Evolutionary conservation across 129 eudicot species (phyloP).

Genomic region (Flaveria sonorensis): DNA sequence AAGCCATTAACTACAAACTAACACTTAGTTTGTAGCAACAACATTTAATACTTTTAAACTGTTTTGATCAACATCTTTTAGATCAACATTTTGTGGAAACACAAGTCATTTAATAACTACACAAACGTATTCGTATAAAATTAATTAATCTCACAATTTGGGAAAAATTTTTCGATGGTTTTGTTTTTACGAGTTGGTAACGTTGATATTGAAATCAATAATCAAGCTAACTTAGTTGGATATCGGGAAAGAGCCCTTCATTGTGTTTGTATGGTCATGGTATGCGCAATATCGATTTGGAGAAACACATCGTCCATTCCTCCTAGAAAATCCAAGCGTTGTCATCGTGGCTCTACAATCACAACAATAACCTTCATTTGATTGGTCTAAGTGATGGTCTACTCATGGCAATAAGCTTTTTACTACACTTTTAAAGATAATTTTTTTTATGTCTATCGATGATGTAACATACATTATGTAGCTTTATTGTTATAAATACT

Average conservation of each 20-base stretch:
- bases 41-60: too few species aligned
- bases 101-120: too few species aligned
- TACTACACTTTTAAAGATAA: neutral
- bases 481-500: neutral
- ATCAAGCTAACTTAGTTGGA: neutral
- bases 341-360: neutral
- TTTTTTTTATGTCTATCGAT: neutral
- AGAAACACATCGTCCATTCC: neutral
- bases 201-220: neutral
- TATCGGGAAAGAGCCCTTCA: neutral
- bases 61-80: too few species aligned
- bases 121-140: too few species aligned
- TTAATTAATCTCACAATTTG: too few species aligned
- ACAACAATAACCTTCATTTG: neutral
- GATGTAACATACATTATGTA: constrained; percentile 1
- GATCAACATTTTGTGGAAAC: too few species aligned
- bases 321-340: neutral
- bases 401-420: too few species aligned
- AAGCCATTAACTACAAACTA: too few species aligned
- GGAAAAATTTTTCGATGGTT: too few species aligned
- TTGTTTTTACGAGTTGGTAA: too few species aligned
- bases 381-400: neutral
- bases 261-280: neutral
- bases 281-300: neutral
- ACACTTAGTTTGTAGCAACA: too few species aligned